Conservation (phyloP, 345 rosid species). For the Eucalyptus virginea region DNA sequence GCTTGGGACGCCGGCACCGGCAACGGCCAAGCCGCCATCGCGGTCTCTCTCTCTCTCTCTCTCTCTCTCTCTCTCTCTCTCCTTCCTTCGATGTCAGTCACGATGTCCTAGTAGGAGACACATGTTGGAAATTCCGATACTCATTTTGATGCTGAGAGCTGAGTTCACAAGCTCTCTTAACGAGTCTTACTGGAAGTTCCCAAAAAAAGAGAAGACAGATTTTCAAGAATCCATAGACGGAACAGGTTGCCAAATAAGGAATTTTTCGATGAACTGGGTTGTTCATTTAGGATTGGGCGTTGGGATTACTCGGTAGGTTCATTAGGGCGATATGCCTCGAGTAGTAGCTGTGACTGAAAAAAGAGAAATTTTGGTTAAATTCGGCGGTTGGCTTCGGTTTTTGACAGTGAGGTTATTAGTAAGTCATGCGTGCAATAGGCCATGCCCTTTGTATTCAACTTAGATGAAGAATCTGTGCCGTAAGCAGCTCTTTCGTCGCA, state of each 20-base stretch:
- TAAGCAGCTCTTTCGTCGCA: neutral
- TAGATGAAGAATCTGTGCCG: neutral
- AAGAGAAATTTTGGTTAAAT: neutral
- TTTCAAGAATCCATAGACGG: neutral
- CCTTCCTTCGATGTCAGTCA: neutral
- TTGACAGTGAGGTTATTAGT: neutral
- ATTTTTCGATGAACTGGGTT: neutral
- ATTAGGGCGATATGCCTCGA: neutral
- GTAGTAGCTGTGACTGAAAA: neutral
- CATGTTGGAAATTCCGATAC: neutral
- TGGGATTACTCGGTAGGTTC: neutral
- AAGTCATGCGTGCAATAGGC: neutral
- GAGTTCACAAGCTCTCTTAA: neutral
- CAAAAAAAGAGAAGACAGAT: neutral
- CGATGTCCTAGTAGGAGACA: too few relatives aligned
- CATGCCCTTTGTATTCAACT: neutral
- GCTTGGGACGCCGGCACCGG: constrained; percentile 81
- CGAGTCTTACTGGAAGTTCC: neutral
- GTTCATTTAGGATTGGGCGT: neutral
- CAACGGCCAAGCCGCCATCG: constrained; percentile 63
- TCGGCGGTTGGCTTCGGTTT: neutral
- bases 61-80: neutral
- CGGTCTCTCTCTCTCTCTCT: neutral
- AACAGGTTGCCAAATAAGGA: neutral
- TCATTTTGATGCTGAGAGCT: neutral